Evolutionary conservation across 495 filamentous ascomycete genomes (phyloP).

Genomic region (Talaromyces wortmannii): DNA sequence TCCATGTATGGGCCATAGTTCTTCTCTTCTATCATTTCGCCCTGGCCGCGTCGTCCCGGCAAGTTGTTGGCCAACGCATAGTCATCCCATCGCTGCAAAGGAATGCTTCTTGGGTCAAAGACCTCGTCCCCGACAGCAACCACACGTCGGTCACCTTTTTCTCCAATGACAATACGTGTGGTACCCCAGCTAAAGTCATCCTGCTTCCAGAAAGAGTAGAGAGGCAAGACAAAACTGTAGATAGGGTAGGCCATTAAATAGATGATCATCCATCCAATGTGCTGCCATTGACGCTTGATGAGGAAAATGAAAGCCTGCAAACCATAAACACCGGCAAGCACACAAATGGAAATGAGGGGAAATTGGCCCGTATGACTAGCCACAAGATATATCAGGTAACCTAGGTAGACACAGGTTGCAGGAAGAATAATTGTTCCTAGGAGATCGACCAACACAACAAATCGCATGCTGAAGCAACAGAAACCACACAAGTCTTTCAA

Average conservation of each 20-base stretch:
- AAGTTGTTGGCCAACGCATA: constrained; percentile 89
- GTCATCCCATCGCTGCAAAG: constrained; percentile 94
- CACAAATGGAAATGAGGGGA: constrained; percentile 78
- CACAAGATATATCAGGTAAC: constrained; percentile 79
- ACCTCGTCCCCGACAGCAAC: constrained; percentile 80
- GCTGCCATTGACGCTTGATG: constrained; percentile 93
- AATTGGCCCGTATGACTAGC: constrained; percentile 66
- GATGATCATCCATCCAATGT: constrained; percentile 98
- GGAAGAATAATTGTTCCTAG: constrained; percentile 91
- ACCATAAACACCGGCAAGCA: constrained; percentile 89
- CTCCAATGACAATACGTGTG: constrained; percentile 92
- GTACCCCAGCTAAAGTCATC: constrained; percentile 99
- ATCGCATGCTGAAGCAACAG: constrained; percentile 99
- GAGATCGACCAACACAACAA: constrained; percentile 93
- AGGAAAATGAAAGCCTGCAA: constrained; percentile 95
- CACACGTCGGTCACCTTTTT: constrained; percentile 83
- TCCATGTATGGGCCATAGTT: constrained; percentile 54
- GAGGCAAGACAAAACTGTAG: constrained; percentile 82
- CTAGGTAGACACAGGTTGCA: constrained; percentile 83
- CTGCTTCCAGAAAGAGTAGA: constrained; percentile 99
- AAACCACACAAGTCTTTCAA: constrained; percentile 93
- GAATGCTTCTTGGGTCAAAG: constrained; percentile 88
- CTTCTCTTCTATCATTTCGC: constrained; percentile 55
- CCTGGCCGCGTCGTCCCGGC: constrained; percentile 76
- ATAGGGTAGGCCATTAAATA: constrained; percentile 92